These are phyloP conservation scores for Colletotrichum salicis DNA, from an alignment of 2,329 filamentous ascomycete genomes.

Conservation along the genomic window DNA sequence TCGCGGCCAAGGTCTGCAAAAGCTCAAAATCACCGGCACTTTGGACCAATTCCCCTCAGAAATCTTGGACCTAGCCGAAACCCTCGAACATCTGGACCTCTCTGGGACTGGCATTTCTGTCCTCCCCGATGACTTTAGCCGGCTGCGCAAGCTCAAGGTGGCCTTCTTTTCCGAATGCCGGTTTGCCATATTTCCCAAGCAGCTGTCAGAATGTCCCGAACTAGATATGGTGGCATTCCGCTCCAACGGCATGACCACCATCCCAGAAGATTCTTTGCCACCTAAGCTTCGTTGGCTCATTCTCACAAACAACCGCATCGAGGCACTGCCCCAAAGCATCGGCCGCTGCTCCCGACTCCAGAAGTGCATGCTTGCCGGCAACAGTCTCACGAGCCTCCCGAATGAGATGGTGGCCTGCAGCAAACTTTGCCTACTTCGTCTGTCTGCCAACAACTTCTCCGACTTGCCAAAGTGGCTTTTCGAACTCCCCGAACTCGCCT, in stretches of 20 bases:
- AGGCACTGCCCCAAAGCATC: conserved; percentile 52
- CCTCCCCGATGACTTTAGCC: conserved; percentile 52
- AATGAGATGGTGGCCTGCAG: conserved; percentile 54
- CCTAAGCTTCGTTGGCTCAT: conserved; percentile 58
- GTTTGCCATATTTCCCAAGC: conserved; percentile 54
- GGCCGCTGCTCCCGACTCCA: conserved; percentile 54
- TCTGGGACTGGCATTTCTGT: conserved; percentile 55
- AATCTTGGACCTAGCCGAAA: conserved; percentile 52
- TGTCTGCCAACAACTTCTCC: conserved; percentile 54
- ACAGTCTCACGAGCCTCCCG: conserved; percentile 52
- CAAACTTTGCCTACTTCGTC: conserved; percentile 54
- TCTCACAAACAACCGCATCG: conserved; percentile 57
- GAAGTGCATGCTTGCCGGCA: conserved; percentile 62
- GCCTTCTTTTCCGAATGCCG: conserved; percentile 59
- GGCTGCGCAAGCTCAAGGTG: conserved; percentile 55
- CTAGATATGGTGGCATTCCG: conserved; percentile 63
- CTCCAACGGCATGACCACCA: conserved; percentile 54
- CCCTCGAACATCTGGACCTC: conserved; percentile 59
- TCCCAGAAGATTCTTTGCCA: conserved; percentile 55
- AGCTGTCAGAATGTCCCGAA: conserved; percentile 53
- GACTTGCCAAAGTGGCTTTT: conserved; percentile 56
- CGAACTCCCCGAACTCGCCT: conserved; percentile 55
- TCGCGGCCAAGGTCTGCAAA: conserved; percentile 40
- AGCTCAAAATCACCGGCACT: conserved; percentile 48
- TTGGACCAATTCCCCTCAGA: conserved; percentile 50